Conservation (phyloP, 176 grass and related monocot genomes). For the Ensete glaucum region DNA sequence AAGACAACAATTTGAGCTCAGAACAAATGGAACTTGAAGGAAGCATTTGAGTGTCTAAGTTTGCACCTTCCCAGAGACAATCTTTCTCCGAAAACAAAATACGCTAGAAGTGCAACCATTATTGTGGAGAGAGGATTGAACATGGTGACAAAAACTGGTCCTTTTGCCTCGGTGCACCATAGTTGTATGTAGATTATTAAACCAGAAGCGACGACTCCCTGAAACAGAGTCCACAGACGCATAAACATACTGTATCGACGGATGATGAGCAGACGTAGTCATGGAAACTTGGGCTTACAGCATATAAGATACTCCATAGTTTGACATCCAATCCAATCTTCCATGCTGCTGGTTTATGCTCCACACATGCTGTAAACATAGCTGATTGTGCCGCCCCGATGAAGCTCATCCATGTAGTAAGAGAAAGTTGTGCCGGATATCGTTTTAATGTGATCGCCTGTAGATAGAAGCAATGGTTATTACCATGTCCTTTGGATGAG, state of each 20-base stretch:
- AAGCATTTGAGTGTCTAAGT: background rate
- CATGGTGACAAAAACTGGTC: slow-evolving; percentile 95
- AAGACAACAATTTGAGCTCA: background rate
- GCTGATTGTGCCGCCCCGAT: slow-evolving; percentile 59
- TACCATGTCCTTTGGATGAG: background rate
- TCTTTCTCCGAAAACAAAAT: slow-evolving; percentile 68
- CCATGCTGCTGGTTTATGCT: slow-evolving; percentile 45
- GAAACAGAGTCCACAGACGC: background rate
- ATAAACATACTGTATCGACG: background rate
- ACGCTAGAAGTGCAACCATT: slow-evolving; percentile 66
- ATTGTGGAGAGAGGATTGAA: slow-evolving; percentile 73
- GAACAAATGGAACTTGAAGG: background rate
- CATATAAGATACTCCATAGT: slow-evolving; percentile 73
- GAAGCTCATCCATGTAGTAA: slow-evolving; percentile 75
- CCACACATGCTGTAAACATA: slow-evolving; percentile 39
- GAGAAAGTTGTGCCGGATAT: slow-evolving; percentile 78
- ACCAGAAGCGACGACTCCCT: slow-evolving; percentile 68
- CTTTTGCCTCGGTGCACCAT: slow-evolving; percentile 81
- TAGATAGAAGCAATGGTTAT: background rate
- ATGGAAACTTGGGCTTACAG: slow-evolving; percentile 12
- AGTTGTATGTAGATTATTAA: slow-evolving; percentile 79
- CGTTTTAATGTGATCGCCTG: slow-evolving; percentile 66
- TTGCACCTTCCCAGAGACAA: slow-evolving; percentile 57
- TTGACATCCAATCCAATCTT: slow-evolving; percentile 66
- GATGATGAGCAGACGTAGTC: background rate